phyloP scores from a whole-genome alignment of 352 stramenopile species.

The Phytophthora ramorum region DNA sequence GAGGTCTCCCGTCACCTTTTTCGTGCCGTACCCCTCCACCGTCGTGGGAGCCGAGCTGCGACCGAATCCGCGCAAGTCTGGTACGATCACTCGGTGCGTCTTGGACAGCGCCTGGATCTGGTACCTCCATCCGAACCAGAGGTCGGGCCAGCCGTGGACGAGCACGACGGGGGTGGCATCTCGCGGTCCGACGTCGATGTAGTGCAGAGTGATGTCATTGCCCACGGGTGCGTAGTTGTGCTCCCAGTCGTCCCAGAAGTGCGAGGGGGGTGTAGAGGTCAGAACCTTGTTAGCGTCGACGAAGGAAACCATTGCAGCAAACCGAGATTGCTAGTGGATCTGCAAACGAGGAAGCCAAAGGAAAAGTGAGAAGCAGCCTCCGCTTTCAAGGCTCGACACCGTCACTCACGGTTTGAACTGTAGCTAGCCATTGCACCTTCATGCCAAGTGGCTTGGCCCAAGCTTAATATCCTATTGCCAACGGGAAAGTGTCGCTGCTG shows the following conservation, averaged over 20 bases:
- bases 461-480: constrained; percentile 22
- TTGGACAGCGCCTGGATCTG: constrained; percentile 65
- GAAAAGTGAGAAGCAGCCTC: constrained; percentile 5
- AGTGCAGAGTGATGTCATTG: constrained; percentile 58
- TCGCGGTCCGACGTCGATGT: constrained; percentile 60
- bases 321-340: neutral
- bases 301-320: constrained; percentile 9
- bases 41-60: constrained; percentile 56
- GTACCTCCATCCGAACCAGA: constrained; percentile 76
- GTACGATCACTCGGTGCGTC: constrained; percentile 62
- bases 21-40: constrained; percentile 50
- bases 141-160: constrained; percentile 73
- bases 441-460: neutral
- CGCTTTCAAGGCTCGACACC: neutral
- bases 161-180: constrained; percentile 64
- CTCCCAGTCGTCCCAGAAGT: constrained; percentile 38
- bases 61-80: constrained; percentile 63
- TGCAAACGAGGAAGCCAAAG: constrained; percentile 6
- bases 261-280: neutral
- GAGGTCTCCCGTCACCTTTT: constrained; percentile 61
- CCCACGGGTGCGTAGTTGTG: constrained; percentile 43
- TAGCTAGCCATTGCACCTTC: neutral
- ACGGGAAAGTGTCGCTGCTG: constrained; percentile 5
- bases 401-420: constrained; percentile 5
- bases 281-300: neutral